Evolutionary conservation across 495 filamentous ascomycete species (phyloP), one percentile per base, ranked within the genome.

Genomic region (Daldinia vernicosa): DNA sequence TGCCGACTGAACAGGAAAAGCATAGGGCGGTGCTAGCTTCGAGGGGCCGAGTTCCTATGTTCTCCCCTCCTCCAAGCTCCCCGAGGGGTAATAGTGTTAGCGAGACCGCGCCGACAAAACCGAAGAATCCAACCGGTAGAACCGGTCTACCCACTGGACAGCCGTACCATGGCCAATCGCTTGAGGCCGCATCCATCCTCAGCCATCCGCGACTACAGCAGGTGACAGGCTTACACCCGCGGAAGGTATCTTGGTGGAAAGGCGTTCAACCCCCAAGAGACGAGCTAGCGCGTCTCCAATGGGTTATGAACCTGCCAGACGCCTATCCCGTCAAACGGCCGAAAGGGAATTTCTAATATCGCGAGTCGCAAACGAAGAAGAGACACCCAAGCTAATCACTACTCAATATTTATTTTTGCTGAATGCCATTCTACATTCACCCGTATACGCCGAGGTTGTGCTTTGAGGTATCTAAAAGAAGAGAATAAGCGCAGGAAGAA

Each of bases 211-310:
- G 70, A n/a, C 28, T 75, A 19, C 74, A 65, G 3, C 70, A 74
- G 43, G 70, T 68, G 9, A 75, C 74, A 5, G 74, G 74, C 7
- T 8, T 75, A n/a, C 63, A 64, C 12, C 70, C 74, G 5, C 65
- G 60, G 6, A 69, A 62, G 22, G 7, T 53, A 0, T 17, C 47
- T 15, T 58, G 70, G 65, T 65, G 45, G 65, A 60, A 43, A 6
- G 65, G 60, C 7, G 22, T 66, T 27, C 65, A 33, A 0, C 64
- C 47, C 0, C 60, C 70, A 50, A 37, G 6, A 28, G 60, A 69
- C n/a, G 70, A 72, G 28, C 47, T 72, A 26, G 30, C 30, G 33
- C 60, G 65, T 50, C 61, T 69, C 7, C 65, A 66, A 45, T 72
- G 64, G 70, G 70, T 40, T 19, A 55, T 69, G 66, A 65, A 37